Percentiles rank a stretch among this genome's conserved stretches.
These are phyloP conservation scores for Olyra latifolia DNA, from an alignment of 176 grass and related monocot genomes.

Conservation along the genomic window DNA sequence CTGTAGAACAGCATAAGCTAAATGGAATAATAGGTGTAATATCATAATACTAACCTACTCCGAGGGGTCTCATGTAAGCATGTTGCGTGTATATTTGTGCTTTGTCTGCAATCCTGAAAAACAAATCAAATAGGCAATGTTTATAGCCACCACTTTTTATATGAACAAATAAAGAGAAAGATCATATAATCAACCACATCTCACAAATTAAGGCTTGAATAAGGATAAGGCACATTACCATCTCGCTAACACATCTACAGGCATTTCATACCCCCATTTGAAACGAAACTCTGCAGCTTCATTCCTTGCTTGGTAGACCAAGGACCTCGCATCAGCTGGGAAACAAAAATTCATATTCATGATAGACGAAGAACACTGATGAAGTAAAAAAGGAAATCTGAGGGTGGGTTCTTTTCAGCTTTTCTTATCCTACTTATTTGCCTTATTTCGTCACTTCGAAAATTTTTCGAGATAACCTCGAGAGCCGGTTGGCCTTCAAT, in stretches of 20 bases:
- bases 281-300: slow-evolving; percentile 97
- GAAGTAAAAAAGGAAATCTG: background rate
- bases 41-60: slow-evolving; percentile 70
- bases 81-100: slow-evolving; percentile 99
- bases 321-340: slow-evolving; percentile 95
- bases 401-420: no score
- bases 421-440: no score
- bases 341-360: slow-evolving; percentile 12
- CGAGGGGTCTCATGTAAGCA: slow-evolving; percentile 98
- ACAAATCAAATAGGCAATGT: slow-evolving; percentile 33
- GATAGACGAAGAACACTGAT: background rate
- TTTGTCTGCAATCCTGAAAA: slow-evolving; percentile 93
- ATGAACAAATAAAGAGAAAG: background rate
- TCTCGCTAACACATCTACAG: slow-evolving; percentile 90
- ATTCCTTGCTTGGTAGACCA: slow-evolving; percentile 97
- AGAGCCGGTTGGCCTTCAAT: no score
- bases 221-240: slow-evolving; percentile 51
- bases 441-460: no score
- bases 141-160: background rate
- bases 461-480: no score
- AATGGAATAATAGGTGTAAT: slow-evolving; percentile 5
- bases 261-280: slow-evolving; percentile 99
- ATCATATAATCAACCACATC: slow-evolving; percentile 5
- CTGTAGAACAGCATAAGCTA: background rate
- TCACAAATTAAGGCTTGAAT: background rate